Base-by-base conservation (phyloP, 2,329 filamentous ascomycete species). In the Raffaelea ambrosiae region DNA sequence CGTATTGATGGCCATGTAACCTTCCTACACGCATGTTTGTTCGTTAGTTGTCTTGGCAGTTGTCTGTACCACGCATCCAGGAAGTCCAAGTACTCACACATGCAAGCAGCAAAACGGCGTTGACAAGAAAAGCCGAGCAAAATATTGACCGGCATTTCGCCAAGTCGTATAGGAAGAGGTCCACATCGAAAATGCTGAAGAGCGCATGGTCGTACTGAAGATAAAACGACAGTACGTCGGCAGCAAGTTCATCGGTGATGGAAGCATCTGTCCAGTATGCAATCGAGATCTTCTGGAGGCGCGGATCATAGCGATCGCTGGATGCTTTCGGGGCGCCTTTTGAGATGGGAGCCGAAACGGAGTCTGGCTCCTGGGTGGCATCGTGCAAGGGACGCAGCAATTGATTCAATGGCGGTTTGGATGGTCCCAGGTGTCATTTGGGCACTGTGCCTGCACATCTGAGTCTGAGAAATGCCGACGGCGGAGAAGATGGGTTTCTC, bases 101-200 rank as follows among this genome's bases (percentile, higher is more conserved):
- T n/a, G 48, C 22, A 40, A 43, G 46, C 18, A 39, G 42, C 18
- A 52, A 35, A 13, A 52, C 16, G 7, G 51, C 38, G 23, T 44
- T 46, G 16, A 50, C 43, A 9, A 52, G 51, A 36, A 46, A 43
- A 3, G 43, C 23, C 2, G 51, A 50, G 22, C 51, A 52, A 19
- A 50, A 52, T 19, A 42, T 13, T 7, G 41, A 22, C 16, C 43
- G 41, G 18, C 38, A 40, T 7, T 20, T 26, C 13, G 41, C 41
- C 18, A 54, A 43, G 38, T 51, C 45, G 19, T 50, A 36, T 3
- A 54, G 43, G 45, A 54, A 54, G 10, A 54, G 44, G 18, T 54
- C 46, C n/a, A 41, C 44, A n/a, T 54, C 48, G 33, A 55, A 53
- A 9, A 54, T 40, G 10, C 40, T 41, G 21, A 51, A 46, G 3